Evolutionary conservation across 2,329 filamentous ascomycete species (phyloP), one percentile per base, ranked within the genome.

Genomic region (Parastagonospora avenae): DNA sequence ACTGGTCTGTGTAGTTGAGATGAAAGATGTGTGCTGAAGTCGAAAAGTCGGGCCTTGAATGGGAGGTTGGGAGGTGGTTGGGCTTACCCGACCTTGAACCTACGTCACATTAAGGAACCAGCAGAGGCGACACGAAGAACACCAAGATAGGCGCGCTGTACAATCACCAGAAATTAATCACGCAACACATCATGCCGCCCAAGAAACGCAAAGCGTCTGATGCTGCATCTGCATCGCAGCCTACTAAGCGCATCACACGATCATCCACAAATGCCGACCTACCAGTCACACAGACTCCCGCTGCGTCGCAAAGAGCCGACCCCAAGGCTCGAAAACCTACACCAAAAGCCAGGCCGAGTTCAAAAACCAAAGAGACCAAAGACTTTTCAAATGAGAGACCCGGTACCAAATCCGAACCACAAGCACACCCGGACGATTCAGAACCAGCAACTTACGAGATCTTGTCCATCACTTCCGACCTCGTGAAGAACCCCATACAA

Each of bases 401-500:
- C 8, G n/a, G 8, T 14, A 36, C 8, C n/a, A 29, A 14, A 2
- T 15, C n/a, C n/a, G 47, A 46, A 6, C 36, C 43, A 2, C 8
- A 4, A 27, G 0, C 41, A 1, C 15, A 14, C 38, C 1, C 16
- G 2, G n/a, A 4, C 10, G 4, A n/a, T n/a, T 12, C 31, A 43
- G n/a, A n/a, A n/a, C n/a, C 47, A 14, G 15, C 24, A 2, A 42
- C 32, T 7, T 11, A 41, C 8, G 54, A 39, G 2, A 46, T 10
- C 12, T 24, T 60, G 8, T 58, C 46, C 38, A 59, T 66, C 30
- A 46, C 35, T 3, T 55, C 61, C 31, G 24, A 42, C 2, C 49
- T 55, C 1, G 2, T 65, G 30, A 67, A 65, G n/a, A 63, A 52
- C 3, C 56, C 63, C 2, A 52, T 68, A 8, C 37, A 49, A 41